Evolutionary conservation across 169 alveolate genomes (phyloP).

Genomic region (Plasmodium berghei): DNA sequence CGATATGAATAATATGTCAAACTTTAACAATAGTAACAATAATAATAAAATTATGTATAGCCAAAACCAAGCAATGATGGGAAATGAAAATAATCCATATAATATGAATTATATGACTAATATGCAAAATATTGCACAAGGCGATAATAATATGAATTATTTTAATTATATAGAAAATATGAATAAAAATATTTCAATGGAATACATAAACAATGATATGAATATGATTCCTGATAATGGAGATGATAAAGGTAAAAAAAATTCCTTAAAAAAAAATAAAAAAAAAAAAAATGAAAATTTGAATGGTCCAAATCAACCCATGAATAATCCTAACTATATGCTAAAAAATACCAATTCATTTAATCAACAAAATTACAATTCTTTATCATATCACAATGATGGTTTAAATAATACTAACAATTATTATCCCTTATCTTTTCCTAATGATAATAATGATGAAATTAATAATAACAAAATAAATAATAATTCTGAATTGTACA

Average conservation of each 20-base stretch:
- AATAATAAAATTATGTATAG: not conserved
- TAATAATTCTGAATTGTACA: no score
- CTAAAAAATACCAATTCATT: not conserved
- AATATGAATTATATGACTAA: not conserved
- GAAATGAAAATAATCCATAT: not conserved
- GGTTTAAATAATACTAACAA: not conserved
- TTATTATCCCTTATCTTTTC: not conserved
- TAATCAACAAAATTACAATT: not conserved
- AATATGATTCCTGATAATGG: not conserved
- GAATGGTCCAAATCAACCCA: not conserved
- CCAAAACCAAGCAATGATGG: not conserved
- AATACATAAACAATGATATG: not conserved
- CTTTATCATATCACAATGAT: not conserved
- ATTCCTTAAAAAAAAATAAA: not conserved
- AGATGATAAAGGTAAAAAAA: not conserved
- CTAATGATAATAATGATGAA: not conserved
- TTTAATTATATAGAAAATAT: no score
- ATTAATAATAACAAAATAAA: no score
- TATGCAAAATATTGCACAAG: not conserved
- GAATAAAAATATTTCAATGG: no score
- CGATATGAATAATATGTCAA: constrained; percentile 1
- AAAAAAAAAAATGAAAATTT: constrained; percentile 2
- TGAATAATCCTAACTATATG: constrained; percentile 1
- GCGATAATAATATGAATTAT: no score
- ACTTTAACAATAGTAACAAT: not conserved